These are phyloP conservation scores for Boletus hoseneyae DNA, from an alignment of 1,284 basidiomycete species.

Conservation along the genomic window DNA sequence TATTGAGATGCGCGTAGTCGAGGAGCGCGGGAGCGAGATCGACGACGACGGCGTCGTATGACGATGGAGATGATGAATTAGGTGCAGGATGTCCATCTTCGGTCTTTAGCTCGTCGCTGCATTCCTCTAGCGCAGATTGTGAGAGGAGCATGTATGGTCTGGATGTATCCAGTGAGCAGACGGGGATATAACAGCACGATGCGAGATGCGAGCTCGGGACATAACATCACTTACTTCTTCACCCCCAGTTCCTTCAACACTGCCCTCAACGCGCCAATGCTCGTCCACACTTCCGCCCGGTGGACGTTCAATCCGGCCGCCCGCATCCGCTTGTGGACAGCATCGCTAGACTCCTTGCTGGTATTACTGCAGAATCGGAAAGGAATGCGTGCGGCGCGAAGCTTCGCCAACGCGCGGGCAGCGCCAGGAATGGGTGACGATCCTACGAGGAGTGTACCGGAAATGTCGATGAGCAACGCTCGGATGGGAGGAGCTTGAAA, in stretches of 20 bases:
- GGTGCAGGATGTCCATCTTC: neutral
- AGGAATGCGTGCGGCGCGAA: slow-evolving; percentile 46
- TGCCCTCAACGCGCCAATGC: slow-evolving; percentile 55
- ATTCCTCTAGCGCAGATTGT: slow-evolving; percentile 54
- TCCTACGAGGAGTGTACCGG: slow-evolving; percentile 65
- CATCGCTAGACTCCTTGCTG: slow-evolving; percentile 52
- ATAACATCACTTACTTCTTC: slow-evolving; percentile 35
- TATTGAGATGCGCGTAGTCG: slow-evolving; percentile 57
- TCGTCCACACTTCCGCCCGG: slow-evolving; percentile 49
- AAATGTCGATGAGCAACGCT: slow-evolving; percentile 65
- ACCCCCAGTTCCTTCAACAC: slow-evolving; percentile 42
- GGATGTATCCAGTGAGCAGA: neutral
- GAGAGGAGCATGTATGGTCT: slow-evolving; percentile 64
- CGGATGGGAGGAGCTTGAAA: slow-evolving; percentile 35
- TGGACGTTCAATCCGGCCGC: slow-evolving; percentile 50
- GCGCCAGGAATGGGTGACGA: slow-evolving; percentile 46
- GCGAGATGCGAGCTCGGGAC: neutral
- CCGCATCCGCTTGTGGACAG: slow-evolving; percentile 41
- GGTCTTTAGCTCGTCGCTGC: slow-evolving; percentile 17
- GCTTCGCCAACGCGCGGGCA: slow-evolving; percentile 45
- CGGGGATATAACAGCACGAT: neutral
- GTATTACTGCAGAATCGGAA: slow-evolving; percentile 64
- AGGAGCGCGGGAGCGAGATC: slow-evolving; percentile 57
- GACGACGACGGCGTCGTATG: slow-evolving; percentile 63
- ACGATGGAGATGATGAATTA: neutral